Evolutionary conservation across 2,329 filamentous ascomycete species (phyloP), one percentile per base, ranked within the genome.

Genomic region (Venturia asperata): DNA sequence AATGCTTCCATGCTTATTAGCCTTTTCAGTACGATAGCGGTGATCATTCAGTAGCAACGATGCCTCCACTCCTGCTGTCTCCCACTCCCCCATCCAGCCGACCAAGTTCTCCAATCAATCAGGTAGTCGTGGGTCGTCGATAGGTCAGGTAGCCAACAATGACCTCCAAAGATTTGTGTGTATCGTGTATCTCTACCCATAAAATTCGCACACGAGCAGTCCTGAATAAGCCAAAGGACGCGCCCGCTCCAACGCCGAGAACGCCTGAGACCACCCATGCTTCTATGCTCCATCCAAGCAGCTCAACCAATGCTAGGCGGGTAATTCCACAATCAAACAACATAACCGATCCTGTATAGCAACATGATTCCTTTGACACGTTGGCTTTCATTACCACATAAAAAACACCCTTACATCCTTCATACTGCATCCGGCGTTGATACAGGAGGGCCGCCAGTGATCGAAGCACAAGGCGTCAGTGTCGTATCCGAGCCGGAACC

Each of bases 391-490:
- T 39, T 6, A 58, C 17, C 30, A n/a, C 45, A 47, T 7, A n/a
- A 19, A 58, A 5, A 10, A 37, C 5, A 17, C 9, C 6, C 52
- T 19, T 15, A 9, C 52, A 58, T n/a, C 30, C 19, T 19, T 58
- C 52, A 58, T 5, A 58, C 52, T 9, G 52, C 52, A 19, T 58
- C 27, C 19, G 52, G 52, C 52, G 52, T 58, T 15, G 52, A 58
- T n/a, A 58, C 27, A 37, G 52, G 15, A 37, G 30, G 52, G 6
- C 30, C 27, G 5, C 24, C 27, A 17, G 52, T 58, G 30, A 58
- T 58, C 2, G 52, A 58, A 3, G n/a, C 52, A 58, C 52, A n/a
- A 21, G 52, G 52, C 13, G 52, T 58, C 27, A 58, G 15, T 15
- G 52, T 58, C 17, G 52, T 34, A 21, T 58, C 52, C 15, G 52